Base-by-base conservation (phyloP, 1,139 yeast species). In the Arxiozyma slooffiae region DNA sequence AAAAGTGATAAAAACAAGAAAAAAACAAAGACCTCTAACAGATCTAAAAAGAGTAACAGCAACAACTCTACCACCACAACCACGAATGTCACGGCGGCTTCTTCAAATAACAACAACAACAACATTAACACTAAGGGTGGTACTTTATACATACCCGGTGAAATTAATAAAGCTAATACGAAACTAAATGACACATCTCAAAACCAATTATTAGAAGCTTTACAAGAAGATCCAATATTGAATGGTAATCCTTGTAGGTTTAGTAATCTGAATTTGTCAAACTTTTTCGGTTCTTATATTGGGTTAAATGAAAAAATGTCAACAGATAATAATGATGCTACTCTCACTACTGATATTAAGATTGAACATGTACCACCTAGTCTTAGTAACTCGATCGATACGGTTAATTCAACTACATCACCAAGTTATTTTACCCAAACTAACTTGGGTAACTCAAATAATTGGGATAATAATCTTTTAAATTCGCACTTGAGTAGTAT, bases 141-240 rank as follows among this genome's bases (percentile, higher is more conserved):
- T 30, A 11, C 36, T 30, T 30, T 30, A 30, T n/a, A 30, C 2
- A 30, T 30, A 30, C 14, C n/a, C n/a, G 14, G n/a, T 11, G 44
- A 20, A 2, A 34, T 24, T 16, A 40, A 44, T 16, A 44, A 21
- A 44, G 8, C 11, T 4, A 41, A 17, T 11, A 18, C 22, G 6
- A 20, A 40, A 37, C 18, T 14, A 9, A 47, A 48, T 4, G 44
- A 30, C 8, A 49, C 55, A 7, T 55, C 59, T 6, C 60, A 58
- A 36, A 59, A 55, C 24, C 58, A 60, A 2, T 58, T 64, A 48
- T 60, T 58, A 4, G 66, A 60, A 44, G 67, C 67, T 1, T 55
- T 64, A 30, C 64, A 64, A 37, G 45, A 52, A n/a, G 57, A 54
- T 39, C 57, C 58, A 51, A 46, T 64, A 54, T 48, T 63, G 58